phyloP scores from a whole-genome alignment of 257 asterid genomes.

The Voacanga thouarsii region DNA sequence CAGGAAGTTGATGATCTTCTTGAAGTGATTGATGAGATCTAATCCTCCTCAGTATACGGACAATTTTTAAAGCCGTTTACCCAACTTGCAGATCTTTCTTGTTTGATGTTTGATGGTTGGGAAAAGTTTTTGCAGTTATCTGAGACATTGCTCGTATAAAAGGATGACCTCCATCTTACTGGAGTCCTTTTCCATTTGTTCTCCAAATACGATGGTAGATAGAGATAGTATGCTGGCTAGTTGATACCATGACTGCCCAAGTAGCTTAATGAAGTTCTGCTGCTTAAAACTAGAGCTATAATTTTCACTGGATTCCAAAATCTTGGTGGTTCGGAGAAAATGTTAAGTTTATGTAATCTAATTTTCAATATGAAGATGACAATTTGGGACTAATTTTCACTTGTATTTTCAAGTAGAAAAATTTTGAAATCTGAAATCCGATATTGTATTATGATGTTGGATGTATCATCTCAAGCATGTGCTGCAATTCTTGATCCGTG shows the following conservation, averaged over 20 bases:
- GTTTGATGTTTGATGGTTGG: background rate
- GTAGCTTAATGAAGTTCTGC: background rate
- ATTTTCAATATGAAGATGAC: background rate
- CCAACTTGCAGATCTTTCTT: conserved; percentile 8
- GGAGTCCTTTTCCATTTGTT: background rate
- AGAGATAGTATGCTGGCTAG: background rate
- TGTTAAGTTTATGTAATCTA: background rate
- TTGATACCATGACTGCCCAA: background rate
- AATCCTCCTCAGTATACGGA: background rate
- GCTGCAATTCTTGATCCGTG: too few species aligned
- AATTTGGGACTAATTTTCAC: background rate
- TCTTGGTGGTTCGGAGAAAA: background rate
- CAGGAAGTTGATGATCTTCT: conserved; percentile 91
- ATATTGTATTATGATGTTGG: background rate
- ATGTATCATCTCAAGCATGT: too few species aligned
- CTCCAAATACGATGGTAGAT: background rate
- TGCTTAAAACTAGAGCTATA: background rate
- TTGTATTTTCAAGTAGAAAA: background rate
- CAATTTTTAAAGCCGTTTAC: background rate
- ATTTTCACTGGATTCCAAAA: background rate
- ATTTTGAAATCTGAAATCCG: background rate
- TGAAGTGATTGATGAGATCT: conserved; percentile 81
- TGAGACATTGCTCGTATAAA: background rate
- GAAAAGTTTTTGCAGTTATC: conserved; percentile 1
- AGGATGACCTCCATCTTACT: background rate